These are phyloP conservation scores for Musa balbisiana DNA, from an alignment of 202 grass and related monocot genomes.

Conservation along the genomic window DNA sequence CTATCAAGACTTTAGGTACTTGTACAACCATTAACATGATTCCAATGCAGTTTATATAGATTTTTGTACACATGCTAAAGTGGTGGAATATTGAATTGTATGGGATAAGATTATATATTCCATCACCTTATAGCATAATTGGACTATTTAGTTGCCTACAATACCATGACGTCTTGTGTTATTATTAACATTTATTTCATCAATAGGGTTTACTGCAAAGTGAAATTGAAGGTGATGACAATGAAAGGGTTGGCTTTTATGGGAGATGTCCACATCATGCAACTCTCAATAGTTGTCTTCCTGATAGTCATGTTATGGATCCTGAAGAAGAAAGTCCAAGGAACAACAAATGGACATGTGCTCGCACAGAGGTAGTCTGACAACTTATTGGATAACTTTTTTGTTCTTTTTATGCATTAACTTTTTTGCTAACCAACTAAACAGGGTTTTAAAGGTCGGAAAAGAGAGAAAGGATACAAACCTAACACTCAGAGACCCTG, in stretches of 20 bases:
- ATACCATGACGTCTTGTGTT: not conserved
- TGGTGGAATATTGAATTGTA: too few species aligned
- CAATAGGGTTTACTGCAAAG: constrained; percentile 84
- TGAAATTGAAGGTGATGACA: constrained; percentile 65
- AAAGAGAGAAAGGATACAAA: constrained; percentile 36
- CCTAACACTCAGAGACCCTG: constrained; percentile 30
- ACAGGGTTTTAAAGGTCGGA: constrained; percentile 66
- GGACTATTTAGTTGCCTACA: not conserved
- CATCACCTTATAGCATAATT: not conserved
- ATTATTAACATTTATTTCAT: not conserved
- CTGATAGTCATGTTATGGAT: constrained; percentile 25
- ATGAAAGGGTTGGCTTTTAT: constrained; percentile 83
- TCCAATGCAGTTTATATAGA: too few species aligned
- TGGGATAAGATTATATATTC: too few species aligned
- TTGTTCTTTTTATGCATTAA: not conserved
- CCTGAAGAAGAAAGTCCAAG: constrained; percentile 35
- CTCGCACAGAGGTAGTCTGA: constrained; percentile 56
- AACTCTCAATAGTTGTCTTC: constrained; percentile 24
- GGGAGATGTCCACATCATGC: constrained; percentile 74
- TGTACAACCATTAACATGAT: too few species aligned
- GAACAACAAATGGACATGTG: constrained; percentile 52
- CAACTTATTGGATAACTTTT: constrained; percentile 13
- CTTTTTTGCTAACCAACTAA: constrained; percentile 20
- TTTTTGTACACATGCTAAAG: too few species aligned
- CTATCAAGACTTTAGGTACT: too few species aligned